Evolutionary conservation across 169 alveolate species (phyloP).

Genomic region (Plasmodium vivax): DNA sequence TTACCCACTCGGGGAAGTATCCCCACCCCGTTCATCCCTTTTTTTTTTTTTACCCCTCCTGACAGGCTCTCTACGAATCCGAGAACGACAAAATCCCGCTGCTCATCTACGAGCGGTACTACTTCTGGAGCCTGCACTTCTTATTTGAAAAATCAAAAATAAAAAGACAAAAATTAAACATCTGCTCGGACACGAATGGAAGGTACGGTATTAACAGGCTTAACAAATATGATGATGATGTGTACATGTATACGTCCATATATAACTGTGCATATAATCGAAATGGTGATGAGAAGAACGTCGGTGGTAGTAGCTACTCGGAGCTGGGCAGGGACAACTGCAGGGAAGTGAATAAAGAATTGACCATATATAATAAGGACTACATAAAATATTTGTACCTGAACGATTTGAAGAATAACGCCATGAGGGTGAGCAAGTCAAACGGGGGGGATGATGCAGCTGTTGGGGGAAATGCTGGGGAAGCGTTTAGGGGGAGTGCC

Average conservation of each 20-base stretch:
- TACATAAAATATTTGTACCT: conserved; percentile 10
- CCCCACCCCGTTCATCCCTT: background rate
- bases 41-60: background rate
- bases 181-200: background rate
- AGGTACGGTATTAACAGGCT: background rate
- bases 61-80: conserved; percentile 26
- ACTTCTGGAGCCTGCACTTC: conserved; percentile 69
- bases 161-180: conserved; percentile 55
- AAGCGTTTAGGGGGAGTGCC: background rate
- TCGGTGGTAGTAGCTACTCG: background rate
- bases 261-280: conserved; percentile 28
- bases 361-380: background rate
- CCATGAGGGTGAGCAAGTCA: background rate
- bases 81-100: conserved; percentile 32
- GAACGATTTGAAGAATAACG: conserved; percentile 13
- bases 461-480: background rate
- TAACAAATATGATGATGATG: conserved; percentile 18
- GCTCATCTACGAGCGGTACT: conserved; percentile 48
- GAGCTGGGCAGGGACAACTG: background rate
- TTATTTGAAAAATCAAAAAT: conserved; percentile 60
- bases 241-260: conserved; percentile 55
- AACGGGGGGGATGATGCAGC: background rate
- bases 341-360: conserved; percentile 6
- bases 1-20: background rate
- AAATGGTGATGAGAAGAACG: background rate